Percentiles rank a stretch among this genome's conserved stretches.
Evolutionary conservation across 2,329 filamentous ascomycete species (phyloP).

Genomic region (Alternaria incomplexa): DNA sequence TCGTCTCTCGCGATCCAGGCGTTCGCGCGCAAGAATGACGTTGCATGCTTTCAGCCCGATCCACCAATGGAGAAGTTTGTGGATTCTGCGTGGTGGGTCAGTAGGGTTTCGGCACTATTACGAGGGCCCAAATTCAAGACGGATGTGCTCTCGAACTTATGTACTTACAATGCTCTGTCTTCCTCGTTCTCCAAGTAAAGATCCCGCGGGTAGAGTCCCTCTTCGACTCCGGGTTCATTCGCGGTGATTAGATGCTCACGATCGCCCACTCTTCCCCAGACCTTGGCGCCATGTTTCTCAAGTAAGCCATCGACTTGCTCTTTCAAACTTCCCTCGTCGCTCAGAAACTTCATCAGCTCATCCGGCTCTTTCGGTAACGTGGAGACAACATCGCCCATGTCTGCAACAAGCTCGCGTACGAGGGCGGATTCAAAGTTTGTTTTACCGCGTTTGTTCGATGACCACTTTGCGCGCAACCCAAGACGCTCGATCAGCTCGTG

Average conservation of each 20-base stretch:
- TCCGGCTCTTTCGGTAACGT: slow-evolving; percentile 43
- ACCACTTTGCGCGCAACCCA: slow-evolving; percentile 45
- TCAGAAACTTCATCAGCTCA: slow-evolving; percentile 37
- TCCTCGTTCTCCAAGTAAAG: slow-evolving; percentile 42
- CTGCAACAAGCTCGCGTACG: slow-evolving; percentile 42
- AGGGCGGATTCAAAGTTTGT: slow-evolving; percentile 45
- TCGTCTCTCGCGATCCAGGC: slow-evolving; percentile 41
- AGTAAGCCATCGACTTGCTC: slow-evolving; percentile 38
- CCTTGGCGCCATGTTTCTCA: slow-evolving; percentile 39
- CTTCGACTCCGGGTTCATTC: slow-evolving; percentile 41
- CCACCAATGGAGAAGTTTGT: slow-evolving; percentile 46
- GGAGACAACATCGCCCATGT: slow-evolving; percentile 42
- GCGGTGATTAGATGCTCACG: slow-evolving; percentile 43
- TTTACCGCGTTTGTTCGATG: slow-evolving; percentile 47
- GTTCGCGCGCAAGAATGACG: slow-evolving; percentile 44
- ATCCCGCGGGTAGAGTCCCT: slow-evolving; percentile 40
- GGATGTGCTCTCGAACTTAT: background rate
- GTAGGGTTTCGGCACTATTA: background rate
- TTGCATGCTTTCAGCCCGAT: slow-evolving; percentile 47
- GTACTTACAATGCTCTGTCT: slow-evolving; percentile 38
- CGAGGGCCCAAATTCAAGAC: background rate
- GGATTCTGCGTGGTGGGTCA: slow-evolving; percentile 32
- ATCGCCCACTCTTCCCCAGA: slow-evolving; percentile 41
- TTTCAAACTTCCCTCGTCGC: slow-evolving; percentile 37
- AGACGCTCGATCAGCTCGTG: slow-evolving; percentile 46